Evolutionary conservation across 768 basidiomycete genomes (phyloP).

Genomic region (Krasilnikovozyma curviuscula): DNA sequence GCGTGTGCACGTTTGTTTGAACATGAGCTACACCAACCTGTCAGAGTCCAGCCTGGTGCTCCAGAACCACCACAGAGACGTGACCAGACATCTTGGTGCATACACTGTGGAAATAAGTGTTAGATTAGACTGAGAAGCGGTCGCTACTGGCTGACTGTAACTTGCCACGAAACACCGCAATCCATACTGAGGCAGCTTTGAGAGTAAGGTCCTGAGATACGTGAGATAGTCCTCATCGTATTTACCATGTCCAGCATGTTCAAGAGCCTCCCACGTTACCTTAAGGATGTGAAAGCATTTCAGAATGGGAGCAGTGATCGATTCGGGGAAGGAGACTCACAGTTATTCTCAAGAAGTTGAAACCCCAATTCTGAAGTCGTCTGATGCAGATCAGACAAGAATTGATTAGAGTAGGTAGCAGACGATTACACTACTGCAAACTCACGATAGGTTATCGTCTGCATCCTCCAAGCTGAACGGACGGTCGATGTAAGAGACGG

Average conservation of each 20-base stretch:
- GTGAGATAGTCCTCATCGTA: conserved; percentile 68
- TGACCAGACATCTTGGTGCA: conserved; percentile 95
- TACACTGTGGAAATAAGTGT: conserved; percentile 40
- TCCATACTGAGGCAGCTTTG: conserved; percentile 51
- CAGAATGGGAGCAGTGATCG: neutral
- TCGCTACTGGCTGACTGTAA: neutral
- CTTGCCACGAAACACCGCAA: conserved; percentile 6
- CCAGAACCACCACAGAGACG: conserved; percentile 87
- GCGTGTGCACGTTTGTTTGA: no score
- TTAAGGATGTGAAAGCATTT: conserved; percentile 25
- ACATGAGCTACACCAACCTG: no score
- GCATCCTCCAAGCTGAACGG: conserved; percentile 86
- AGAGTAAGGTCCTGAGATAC: conserved; percentile 53
- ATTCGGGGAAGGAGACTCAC: conserved; percentile 31
- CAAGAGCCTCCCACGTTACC: conserved; percentile 92
- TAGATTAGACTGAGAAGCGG: neutral
- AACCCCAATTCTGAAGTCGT: conserved; percentile 14
- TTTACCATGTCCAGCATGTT: conserved; percentile 69
- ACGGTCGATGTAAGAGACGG: conserved; percentile 66
- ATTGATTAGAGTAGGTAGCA: no score
- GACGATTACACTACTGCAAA: neutral
- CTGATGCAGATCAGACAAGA: conserved; percentile 42
- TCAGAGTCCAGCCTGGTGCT: conserved; percentile 93
- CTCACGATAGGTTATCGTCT: conserved; percentile 54
- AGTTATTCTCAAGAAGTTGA: no score